Conservation (phyloP, 2,329 filamentous ascomycete genomes). For the Elsinoe arachidis region DNA sequence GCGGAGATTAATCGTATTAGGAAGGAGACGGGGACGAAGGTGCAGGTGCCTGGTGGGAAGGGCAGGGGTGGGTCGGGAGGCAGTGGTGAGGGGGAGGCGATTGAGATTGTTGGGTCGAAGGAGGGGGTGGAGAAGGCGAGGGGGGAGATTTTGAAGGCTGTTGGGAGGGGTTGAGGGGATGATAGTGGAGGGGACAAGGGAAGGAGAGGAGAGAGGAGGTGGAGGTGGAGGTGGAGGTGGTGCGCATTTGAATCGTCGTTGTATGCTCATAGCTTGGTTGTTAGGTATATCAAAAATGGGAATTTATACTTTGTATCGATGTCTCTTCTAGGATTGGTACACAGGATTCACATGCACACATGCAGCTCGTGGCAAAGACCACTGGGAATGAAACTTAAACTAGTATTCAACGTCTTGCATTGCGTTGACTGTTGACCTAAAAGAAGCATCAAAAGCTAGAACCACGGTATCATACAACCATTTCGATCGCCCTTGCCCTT, state of each 20-base stretch:
- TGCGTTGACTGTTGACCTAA: not conserved
- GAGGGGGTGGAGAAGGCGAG: slow-evolving; percentile 80
- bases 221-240: not conserved
- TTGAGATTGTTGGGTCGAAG: slow-evolving; percentile 74
- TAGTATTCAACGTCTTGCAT: not conserved
- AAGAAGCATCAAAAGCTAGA: not conserved
- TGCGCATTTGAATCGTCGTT: not conserved
- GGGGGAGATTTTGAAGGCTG: slow-evolving; percentile 78
- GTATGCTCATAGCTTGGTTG: slow-evolving; percentile 11
- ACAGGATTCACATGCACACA: not conserved
- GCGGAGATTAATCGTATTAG: slow-evolving; percentile 89
- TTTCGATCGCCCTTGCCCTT: not conserved
- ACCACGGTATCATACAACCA: not conserved
- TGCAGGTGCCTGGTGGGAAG: slow-evolving; percentile 63
- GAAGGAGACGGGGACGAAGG: slow-evolving; percentile 84
- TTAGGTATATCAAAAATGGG: slow-evolving; percentile 7
- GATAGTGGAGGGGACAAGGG: not conserved
- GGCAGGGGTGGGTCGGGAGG: slow-evolving; percentile 48
- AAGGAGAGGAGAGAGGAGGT: not conserved
- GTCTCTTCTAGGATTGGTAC: too few species aligned
- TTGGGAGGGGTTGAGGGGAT: slow-evolving; percentile 33
- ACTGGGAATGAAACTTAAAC: not conserved
- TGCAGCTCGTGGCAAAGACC: too few species aligned
- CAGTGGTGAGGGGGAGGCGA: slow-evolving; percentile 65
- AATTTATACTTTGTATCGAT: not conserved